These are phyloP conservation scores for Aspergillus biplanus DNA, from an alignment of 495 filamentous ascomycete species.

Conservation along the genomic window DNA sequence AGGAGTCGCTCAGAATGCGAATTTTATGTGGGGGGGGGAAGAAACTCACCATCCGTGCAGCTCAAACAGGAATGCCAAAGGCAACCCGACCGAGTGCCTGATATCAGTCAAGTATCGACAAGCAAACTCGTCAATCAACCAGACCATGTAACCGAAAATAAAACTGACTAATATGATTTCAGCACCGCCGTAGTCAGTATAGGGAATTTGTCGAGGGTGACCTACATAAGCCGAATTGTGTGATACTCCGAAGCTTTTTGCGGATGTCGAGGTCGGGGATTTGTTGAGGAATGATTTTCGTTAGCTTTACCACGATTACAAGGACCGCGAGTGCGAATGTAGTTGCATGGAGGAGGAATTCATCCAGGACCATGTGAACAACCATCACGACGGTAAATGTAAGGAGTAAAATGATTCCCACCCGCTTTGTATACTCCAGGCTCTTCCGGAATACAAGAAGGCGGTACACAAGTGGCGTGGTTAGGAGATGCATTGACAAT, in stretches of 20 bases:
- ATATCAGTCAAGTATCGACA: slow-evolving; percentile 24
- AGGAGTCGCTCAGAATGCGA: neutral
- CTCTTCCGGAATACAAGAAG: slow-evolving; percentile 33
- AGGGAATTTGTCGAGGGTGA: neutral
- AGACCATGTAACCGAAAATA: slow-evolving; percentile 33
- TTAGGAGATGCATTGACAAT: slow-evolving; percentile 41
- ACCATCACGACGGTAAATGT: slow-evolving; percentile 35
- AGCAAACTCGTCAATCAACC: slow-evolving; percentile 35
- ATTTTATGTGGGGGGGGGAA: neutral
- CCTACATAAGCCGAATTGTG: slow-evolving; percentile 33
- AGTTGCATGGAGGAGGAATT: slow-evolving; percentile 35
- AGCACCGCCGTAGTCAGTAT: neutral
- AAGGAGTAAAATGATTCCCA: slow-evolving; percentile 23
- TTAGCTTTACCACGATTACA: slow-evolving; percentile 27
- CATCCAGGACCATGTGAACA: slow-evolving; percentile 38
- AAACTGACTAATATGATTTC: slow-evolving; percentile 30
- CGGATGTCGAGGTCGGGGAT: slow-evolving; percentile 21
- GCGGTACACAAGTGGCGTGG: slow-evolving; percentile 36
- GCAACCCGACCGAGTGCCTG: slow-evolving; percentile 29
- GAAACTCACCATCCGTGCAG: slow-evolving; percentile 37
- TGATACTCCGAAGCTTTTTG: slow-evolving; percentile 23
- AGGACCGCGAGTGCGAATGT: slow-evolving; percentile 31
- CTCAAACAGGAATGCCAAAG: slow-evolving; percentile 35
- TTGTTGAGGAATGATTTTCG: slow-evolving; percentile 28
- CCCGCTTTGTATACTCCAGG: slow-evolving; percentile 19